A percentile compares a stretch with the other conserved stretches of the same genome.
Evolutionary conservation across 495 filamentous ascomycete species (phyloP).

Genomic region (Pseudoneurospora amorphoporcata): DNA sequence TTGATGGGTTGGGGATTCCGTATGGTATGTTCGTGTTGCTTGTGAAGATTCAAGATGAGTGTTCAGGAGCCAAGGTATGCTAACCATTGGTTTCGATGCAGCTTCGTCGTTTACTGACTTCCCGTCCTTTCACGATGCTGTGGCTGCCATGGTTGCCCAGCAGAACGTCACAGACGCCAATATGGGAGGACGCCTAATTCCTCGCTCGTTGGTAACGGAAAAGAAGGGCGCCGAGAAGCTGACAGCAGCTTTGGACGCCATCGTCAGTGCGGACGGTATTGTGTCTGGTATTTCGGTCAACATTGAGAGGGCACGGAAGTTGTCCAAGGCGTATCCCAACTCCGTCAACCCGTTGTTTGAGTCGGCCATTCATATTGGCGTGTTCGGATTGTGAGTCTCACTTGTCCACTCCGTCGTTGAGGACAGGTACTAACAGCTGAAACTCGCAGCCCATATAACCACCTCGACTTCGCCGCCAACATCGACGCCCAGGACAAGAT

Average conservation of each 20-base stretch:
- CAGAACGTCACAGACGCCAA: not conserved
- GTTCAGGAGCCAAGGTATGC: not conserved
- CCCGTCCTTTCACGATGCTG: not conserved
- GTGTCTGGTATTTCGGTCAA: not conserved
- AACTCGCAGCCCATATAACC: not conserved
- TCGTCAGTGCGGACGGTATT: not conserved
- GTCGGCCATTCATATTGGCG: not conserved
- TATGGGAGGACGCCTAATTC: not conserved
- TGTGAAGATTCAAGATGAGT: too few species aligned
- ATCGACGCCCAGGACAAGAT: not conserved
- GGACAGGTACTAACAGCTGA: not conserved
- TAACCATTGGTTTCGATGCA: not conserved
- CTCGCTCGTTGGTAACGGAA: not conserved
- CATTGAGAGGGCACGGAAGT: not conserved
- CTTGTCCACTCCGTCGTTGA: not conserved
- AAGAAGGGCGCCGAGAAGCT: not conserved
- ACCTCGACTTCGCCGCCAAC: not conserved
- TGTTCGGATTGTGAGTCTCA: not conserved
- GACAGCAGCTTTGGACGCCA: not conserved
- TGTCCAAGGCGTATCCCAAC: not conserved
- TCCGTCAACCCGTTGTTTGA: not conserved
- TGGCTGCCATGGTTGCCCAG: not conserved
- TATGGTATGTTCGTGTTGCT: not conserved
- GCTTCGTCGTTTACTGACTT: not conserved
- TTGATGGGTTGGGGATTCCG: not conserved